Conservation (phyloP, 345 rosid genomes). For the Eucalyptus curtisii region DNA sequence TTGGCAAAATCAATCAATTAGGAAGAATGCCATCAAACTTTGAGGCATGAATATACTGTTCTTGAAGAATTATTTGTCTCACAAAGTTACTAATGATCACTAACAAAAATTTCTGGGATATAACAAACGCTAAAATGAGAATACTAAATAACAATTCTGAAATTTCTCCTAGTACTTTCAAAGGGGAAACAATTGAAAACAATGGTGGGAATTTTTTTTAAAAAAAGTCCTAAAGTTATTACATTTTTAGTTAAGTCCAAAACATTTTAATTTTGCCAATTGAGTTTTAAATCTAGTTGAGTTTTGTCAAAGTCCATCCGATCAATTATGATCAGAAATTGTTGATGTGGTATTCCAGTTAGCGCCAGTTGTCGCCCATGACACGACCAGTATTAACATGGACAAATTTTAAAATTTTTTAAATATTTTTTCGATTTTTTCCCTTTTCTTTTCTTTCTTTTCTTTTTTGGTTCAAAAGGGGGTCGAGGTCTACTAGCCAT, state of each 20-base stretch:
- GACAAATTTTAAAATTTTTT: neutral
- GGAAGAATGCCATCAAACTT: neutral
- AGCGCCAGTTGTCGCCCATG: fast-evolving
- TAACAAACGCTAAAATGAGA: neutral
- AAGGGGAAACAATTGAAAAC: neutral
- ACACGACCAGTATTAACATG: fast-evolving
- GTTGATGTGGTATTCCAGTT: too few relatives aligned
- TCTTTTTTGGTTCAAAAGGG: too few relatives aligned
- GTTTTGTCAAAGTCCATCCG: fast-evolving
- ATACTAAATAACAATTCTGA: fast-evolving
- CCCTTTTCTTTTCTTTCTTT: neutral
- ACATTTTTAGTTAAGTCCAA: neutral
- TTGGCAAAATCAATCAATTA: neutral
- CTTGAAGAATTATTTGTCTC: neutral
- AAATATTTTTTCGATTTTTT: too few relatives aligned
- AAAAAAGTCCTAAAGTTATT: neutral
- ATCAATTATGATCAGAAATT: neutral
- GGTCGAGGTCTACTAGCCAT: fast-evolving
- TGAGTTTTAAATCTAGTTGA: fast-evolving
- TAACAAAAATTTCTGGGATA: fast-evolving
- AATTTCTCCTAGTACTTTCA: too few relatives aligned
- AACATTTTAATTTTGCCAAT: neutral
- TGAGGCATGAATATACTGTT: neutral
- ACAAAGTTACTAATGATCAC: fast-evolving
- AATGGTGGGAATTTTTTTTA: neutral